A percentile compares a stretch with the other conserved stretches of the same genome.
phyloP scores from a whole-genome alignment of 2,329 filamentous ascomycete genomes.

The Chalaropsis thielavioides region DNA sequence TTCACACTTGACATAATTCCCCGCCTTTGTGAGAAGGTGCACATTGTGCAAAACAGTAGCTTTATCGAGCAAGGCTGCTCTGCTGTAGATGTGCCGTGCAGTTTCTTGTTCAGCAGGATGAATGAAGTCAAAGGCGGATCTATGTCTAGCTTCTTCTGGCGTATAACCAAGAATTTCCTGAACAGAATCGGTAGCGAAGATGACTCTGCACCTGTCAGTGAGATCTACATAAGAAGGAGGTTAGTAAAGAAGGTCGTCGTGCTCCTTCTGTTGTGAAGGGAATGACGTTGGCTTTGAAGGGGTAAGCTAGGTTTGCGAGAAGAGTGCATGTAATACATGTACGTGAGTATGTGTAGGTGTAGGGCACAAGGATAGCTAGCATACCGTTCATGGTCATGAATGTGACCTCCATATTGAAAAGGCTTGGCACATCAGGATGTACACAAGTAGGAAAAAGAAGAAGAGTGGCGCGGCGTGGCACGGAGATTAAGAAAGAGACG shows the following conservation, averaged over 20 bases:
- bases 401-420: slow-evolving; percentile 55
- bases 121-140: slow-evolving; percentile 74
- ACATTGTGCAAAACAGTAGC: slow-evolving; percentile 56
- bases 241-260: not conserved
- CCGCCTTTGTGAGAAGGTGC: slow-evolving; percentile 10
- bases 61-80: slow-evolving; percentile 65
- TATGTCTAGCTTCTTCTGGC: slow-evolving; percentile 59
- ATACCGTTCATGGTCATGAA: slow-evolving; percentile 83
- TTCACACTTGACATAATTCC: slow-evolving; percentile 60
- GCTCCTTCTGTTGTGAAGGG: not conserved
- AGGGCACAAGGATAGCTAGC: not conserved
- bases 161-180: slow-evolving; percentile 69
- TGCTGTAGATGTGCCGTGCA: slow-evolving; percentile 56
- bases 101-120: slow-evolving; percentile 67
- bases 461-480: not conserved
- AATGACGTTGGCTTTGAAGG: too few relatives aligned
- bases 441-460: not conserved
- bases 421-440: slow-evolving; percentile 4
- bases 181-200: slow-evolving; percentile 74
- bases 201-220: slow-evolving; percentile 57
- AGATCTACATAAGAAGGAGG: slow-evolving; percentile 40
- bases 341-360: not conserved
- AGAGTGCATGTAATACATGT: not conserved
- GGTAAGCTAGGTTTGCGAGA: not conserved
- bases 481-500: slow-evolving; percentile 5